Evolutionary conservation across 192 early-diverging fungal species (phyloP).

Genomic region (Glomus cerebriforme): DNA sequence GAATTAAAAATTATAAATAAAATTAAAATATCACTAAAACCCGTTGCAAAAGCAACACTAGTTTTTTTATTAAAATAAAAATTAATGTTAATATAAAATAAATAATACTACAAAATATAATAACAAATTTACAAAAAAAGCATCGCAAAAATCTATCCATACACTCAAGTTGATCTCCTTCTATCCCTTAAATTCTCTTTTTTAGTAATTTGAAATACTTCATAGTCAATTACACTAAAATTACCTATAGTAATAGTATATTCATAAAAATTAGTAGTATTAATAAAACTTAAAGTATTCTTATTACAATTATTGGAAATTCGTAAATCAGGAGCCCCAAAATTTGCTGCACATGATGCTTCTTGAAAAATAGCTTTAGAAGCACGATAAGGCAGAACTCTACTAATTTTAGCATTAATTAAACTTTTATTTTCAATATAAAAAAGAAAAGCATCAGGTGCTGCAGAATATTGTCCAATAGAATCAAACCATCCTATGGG

Average conservation of each 20-base stretch:
- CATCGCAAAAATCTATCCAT: no score
- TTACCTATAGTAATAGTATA: neutral
- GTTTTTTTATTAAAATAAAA: no score
- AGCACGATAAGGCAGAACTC: neutral
- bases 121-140: no score
- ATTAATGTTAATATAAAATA: no score
- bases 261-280: neutral
- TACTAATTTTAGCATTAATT: neutral
- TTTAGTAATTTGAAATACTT: slow-evolving; percentile 2
- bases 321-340: neutral
- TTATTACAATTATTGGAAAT: neutral
- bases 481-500: neutral
- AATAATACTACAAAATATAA: no score
- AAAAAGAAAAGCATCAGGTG: neutral
- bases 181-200: neutral
- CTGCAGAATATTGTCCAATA: neutral
- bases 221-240: slow-evolving; percentile 1
- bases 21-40: no score
- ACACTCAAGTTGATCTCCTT: neutral
- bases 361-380: neutral
- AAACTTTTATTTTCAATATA: neutral
- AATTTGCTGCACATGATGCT: neutral
- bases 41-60: no score
- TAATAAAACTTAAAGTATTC: neutral
- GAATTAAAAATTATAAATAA: no score